Evolutionary conservation across 176 grass and related monocot species (phyloP), one percentile per base, ranked within the genome.

Genomic region (Chloris gayana): DNA sequence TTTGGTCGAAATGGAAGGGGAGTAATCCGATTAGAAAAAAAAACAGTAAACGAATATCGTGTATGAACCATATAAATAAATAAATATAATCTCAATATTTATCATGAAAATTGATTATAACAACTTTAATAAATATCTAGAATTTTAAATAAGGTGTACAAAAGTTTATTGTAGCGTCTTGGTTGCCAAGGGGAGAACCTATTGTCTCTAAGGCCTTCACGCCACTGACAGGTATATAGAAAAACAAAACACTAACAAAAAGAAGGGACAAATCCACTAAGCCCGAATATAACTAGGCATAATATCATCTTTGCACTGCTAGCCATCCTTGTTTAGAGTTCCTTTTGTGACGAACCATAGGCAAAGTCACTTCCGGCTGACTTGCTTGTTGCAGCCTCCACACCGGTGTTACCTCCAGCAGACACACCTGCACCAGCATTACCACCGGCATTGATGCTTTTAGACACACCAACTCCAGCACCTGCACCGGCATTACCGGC

Each of bases 301-400:
- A 70, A 64, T 39, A 64, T 72, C 10, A 74, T 33, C 30, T 0
- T 33, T 59, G 9, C 4, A 49, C 0, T 58, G 35, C 1, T n/a
- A n/a, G n/a, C 0, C 18, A 35, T 5, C 0, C 21, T 59, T 22
- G 9, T 68, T 9, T 84, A 84, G 38, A 84, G n/a, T 27, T 77
- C 73, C 9, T 84, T 77, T 11, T 45, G 34, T 0, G 53, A 2
- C 6, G 39, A 49, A 46, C 50, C 84, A 50, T 86, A 86, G 38
- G 22, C 70, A 24, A 81, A 58, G 22, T 24, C 64, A 9, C 31
- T 61, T 15, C 45, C 22, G 0, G 1, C 2, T 15, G 73, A 65
- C 37, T 77, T 77, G 14, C 73, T 31, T 15, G 14, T 37, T 39
- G 22, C 19, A 45, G 14, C 37, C 6, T 79, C 14, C 0, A 17